A percentile compares a stretch with the other conserved stretches of the same genome.
These are phyloP conservation scores for Isoetes taiwanensis DNA, from an alignment of 75 land plant genomes.

Conservation along the genomic window DNA sequence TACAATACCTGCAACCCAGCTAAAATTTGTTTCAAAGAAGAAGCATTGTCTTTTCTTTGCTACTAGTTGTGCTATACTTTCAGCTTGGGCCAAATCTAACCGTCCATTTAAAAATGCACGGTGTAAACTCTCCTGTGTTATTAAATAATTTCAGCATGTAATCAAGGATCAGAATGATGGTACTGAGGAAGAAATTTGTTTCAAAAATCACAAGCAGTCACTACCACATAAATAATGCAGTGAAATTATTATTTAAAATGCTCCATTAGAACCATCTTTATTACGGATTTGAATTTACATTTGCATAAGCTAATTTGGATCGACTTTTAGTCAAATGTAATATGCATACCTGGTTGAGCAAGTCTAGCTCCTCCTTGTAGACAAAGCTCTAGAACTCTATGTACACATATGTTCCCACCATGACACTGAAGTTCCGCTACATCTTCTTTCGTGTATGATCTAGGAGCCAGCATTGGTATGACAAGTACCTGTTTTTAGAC, in stretches of 20 bases:
- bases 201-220: no score
- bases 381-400: constrained; percentile 68
- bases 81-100: constrained; percentile 93
- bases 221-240: no score
- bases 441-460: constrained; percentile 93
- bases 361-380: constrained; percentile 90
- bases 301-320: no score
- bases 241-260: no score
- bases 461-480: constrained; percentile 92
- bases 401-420: constrained; percentile 85
- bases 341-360: constrained; percentile 83
- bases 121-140: constrained; percentile 93
- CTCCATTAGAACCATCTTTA: no score
- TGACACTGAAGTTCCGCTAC: constrained; percentile 97
- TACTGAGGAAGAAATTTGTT: no score
- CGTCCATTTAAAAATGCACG: constrained; percentile 97
- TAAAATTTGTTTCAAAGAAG: constrained; percentile 78
- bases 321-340: no score
- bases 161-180: no score
- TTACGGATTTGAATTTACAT: no score
- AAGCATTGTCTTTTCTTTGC: constrained; percentile 69
- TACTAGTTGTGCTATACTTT: constrained; percentile 67
- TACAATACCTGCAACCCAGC: constrained; percentile 74
- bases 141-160: no score
- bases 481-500: constrained; percentile 48